Percentiles rank a stretch among this genome's conserved stretches.
Conservation (phyloP, 352 stramenopile species). For the Pythium myriotylum region DNA sequence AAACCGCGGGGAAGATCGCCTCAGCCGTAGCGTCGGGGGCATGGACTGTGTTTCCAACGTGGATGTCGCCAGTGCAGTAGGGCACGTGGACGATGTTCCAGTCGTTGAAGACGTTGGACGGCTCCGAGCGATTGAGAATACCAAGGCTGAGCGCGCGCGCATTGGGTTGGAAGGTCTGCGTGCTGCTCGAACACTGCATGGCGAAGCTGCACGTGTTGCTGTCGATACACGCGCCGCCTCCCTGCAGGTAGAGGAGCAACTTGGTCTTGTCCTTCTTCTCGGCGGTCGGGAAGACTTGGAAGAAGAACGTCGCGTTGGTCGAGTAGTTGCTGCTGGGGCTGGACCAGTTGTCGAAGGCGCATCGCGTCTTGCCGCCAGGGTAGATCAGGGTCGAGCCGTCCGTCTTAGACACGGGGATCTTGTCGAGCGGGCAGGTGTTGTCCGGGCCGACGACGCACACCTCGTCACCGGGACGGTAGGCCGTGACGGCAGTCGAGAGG, state of each 20-base stretch:
- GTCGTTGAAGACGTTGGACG: slow-evolving; percentile 74
- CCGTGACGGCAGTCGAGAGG: slow-evolving; percentile 6
- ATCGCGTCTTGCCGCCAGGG: slow-evolving; percentile 54
- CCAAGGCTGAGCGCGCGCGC: slow-evolving; percentile 47
- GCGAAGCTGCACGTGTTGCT: slow-evolving; percentile 65
- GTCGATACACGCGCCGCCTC: slow-evolving; percentile 67
- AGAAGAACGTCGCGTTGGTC: slow-evolving; percentile 69
- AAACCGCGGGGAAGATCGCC: slow-evolving; percentile 29
- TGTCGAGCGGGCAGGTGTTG: slow-evolving; percentile 52
- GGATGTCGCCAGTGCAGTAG: slow-evolving; percentile 77
- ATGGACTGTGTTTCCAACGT: slow-evolving; percentile 48
- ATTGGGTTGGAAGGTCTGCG: slow-evolving; percentile 54
- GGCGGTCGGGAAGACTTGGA: slow-evolving; percentile 65
- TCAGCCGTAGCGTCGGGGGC: slow-evolving; percentile 37
- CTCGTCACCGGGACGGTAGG: slow-evolving; percentile 50
- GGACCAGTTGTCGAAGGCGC: slow-evolving; percentile 53
- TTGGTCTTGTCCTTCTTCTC: slow-evolving; percentile 57
- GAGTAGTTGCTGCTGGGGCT: slow-evolving; percentile 31
- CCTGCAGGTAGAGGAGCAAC: slow-evolving; percentile 75
- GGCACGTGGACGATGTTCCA: slow-evolving; percentile 78
- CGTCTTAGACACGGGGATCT: slow-evolving; percentile 45
- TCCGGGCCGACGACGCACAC: slow-evolving; percentile 53
- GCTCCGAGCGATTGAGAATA: slow-evolving; percentile 62
- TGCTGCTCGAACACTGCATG: slow-evolving; percentile 45
- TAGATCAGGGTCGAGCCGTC: slow-evolving; percentile 65